Percentiles rank a stretch among this genome's conserved stretches.
These are phyloP conservation scores for Populus ilicifolia DNA, from an alignment of 345 rosid genomes.

Conservation along the genomic window DNA sequence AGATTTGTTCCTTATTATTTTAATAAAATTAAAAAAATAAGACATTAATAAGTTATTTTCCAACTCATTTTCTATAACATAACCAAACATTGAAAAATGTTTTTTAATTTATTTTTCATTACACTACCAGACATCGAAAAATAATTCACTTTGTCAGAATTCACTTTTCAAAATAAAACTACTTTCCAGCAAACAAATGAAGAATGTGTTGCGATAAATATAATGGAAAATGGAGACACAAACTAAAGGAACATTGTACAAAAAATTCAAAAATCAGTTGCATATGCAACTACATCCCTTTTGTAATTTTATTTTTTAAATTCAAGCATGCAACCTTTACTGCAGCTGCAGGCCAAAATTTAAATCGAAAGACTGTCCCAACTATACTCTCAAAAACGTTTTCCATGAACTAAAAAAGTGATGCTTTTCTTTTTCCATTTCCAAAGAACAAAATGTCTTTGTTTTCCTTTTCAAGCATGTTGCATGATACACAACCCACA, in stretches of 20 bases:
- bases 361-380: not conserved
- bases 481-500: too few species aligned
- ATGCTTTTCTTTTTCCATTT: not conserved
- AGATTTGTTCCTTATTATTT: too few species aligned
- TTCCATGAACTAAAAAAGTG: not conserved
- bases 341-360: not conserved
- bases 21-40: too few species aligned
- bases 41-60: too few species aligned
- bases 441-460: not conserved
- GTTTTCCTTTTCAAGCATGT: not conserved
- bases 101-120: too few species aligned
- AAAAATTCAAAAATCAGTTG: not conserved
- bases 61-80: too few species aligned
- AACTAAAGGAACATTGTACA: not conserved
- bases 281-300: not conserved
- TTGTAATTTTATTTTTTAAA: rapidly evolving
- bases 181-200: too few species aligned
- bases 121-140: too few species aligned
- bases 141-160: too few species aligned
- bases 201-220: not conserved
- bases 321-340: not conserved
- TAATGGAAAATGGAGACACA: not conserved
- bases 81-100: too few species aligned
- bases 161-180: too few species aligned
- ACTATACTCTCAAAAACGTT: not conserved